Conservation (phyloP, 208 protist genomes). For the Naegleria fowleri region DNA sequence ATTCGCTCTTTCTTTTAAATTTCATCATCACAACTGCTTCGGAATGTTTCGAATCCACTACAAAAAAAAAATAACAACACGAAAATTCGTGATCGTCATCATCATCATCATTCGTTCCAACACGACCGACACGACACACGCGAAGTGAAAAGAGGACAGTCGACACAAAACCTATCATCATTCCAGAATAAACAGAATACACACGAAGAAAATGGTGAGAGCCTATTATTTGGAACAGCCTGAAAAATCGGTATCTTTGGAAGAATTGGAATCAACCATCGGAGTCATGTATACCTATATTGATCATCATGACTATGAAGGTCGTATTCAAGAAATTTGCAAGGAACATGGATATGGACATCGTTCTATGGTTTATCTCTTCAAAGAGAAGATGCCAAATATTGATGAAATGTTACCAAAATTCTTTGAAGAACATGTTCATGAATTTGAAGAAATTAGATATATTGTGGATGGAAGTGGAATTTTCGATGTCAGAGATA, state of each 20-base stretch:
- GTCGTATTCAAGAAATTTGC: background rate
- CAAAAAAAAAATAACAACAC: too few species aligned
- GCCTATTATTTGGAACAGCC: background rate
- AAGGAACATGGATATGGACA: background rate
- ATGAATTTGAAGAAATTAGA: conserved; percentile 82
- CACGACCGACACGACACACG: too few species aligned
- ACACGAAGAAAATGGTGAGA: background rate
- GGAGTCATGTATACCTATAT: background rate
- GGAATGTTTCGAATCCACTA: too few species aligned
- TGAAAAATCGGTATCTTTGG: background rate
- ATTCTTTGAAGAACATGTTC: conserved; percentile 85
- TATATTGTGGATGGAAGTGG: conserved; percentile 70
- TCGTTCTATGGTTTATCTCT: background rate
- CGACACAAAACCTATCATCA: too few species aligned
- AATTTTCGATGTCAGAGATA: conserved; percentile 78
- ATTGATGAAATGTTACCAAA: conserved; percentile 65
- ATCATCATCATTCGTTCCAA: too few species aligned
- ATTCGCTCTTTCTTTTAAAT: too few species aligned
- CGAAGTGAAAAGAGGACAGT: too few species aligned
- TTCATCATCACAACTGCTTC: too few species aligned
- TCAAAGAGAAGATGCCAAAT: background rate
- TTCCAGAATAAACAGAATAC: too few species aligned
- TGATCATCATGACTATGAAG: conserved; percentile 12
- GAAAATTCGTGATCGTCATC: too few species aligned
- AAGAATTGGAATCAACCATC: background rate